Percentiles rank a stretch among this genome's conserved stretches.
Evolutionary conservation across 179 eudicot genomes (phyloP).

Genomic region (Carnegiea gigantea): DNA sequence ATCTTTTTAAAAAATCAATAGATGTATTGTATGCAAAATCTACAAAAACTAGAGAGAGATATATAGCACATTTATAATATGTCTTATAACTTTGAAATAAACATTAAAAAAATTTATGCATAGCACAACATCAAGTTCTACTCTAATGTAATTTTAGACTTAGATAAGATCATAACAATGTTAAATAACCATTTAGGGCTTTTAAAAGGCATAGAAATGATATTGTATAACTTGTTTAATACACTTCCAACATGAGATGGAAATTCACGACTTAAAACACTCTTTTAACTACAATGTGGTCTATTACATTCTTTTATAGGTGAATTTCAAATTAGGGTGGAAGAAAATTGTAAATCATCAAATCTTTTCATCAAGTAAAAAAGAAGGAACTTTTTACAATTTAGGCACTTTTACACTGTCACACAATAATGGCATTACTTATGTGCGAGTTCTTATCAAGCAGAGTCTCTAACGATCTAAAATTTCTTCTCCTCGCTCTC

Average conservation of each 20-base stretch:
- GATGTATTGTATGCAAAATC: no score
- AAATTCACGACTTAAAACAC: not conserved
- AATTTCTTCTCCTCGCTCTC: constrained; percentile 47
- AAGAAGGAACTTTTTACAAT: not conserved
- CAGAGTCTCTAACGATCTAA: constrained; percentile 68
- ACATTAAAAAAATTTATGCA: no score
- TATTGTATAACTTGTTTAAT: not conserved
- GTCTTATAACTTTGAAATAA: no score
- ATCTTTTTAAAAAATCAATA: no score
- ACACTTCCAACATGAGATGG: not conserved
- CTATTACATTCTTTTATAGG: not conserved
- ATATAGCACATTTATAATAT: no score
- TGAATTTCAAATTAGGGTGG: not conserved
- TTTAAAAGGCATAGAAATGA: no score
- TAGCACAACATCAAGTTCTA: no score
- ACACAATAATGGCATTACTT: not conserved
- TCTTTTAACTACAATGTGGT: not conserved
- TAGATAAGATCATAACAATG: no score
- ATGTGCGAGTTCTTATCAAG: constrained; percentile 36
- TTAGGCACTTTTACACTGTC: not conserved
- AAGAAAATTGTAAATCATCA: not conserved
- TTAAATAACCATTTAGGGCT: no score
- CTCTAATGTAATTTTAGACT: no score
- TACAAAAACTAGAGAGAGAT: no score
- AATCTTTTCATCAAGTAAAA: not conserved